Conservation (phyloP, 176 grass and related monocot genomes). For the Hsuehochloa calcarea region DNA sequence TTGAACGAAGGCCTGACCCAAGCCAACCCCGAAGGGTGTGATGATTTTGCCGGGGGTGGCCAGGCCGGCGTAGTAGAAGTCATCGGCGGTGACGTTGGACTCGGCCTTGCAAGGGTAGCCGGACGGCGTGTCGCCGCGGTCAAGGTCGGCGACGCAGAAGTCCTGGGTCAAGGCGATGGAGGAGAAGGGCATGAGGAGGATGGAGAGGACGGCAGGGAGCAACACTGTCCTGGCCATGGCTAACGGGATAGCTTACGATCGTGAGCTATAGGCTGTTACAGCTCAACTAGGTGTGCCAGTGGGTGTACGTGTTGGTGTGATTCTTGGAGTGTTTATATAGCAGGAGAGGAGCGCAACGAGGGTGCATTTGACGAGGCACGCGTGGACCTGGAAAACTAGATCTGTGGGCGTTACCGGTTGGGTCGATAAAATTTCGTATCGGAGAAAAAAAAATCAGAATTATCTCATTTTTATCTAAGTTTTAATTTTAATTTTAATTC, state of each 20-base stretch:
- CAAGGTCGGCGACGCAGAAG: constrained; percentile 52
- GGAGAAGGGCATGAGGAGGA: not conserved
- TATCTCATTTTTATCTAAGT: no score
- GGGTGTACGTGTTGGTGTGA: not conserved
- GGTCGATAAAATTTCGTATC: no score
- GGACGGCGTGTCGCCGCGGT: constrained; percentile 21
- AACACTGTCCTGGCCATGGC: constrained; percentile 12
- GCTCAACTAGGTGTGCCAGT: no score
- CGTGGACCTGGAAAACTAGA: no score
- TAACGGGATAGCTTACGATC: not conserved
- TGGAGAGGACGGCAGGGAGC: constrained; percentile 12
- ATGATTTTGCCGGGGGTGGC: constrained; percentile 16
- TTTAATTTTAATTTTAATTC: no score
- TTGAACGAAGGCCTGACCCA: constrained; percentile 32
- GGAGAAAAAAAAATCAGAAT: no score
- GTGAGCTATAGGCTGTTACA: not conserved
- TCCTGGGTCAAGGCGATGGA: constrained; percentile 41
- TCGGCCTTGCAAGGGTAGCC: constrained; percentile 49
- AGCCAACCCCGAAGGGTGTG: constrained; percentile 18
- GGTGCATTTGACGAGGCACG: no score
- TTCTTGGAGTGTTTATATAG: not conserved
- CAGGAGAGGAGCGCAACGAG: not conserved
- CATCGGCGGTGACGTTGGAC: constrained; percentile 9
- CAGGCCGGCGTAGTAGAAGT: constrained; percentile 42
- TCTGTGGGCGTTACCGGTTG: no score